Evolutionary conservation across 345 rosid genomes (phyloP).

Genomic region (Lepidium didymum): DNA sequence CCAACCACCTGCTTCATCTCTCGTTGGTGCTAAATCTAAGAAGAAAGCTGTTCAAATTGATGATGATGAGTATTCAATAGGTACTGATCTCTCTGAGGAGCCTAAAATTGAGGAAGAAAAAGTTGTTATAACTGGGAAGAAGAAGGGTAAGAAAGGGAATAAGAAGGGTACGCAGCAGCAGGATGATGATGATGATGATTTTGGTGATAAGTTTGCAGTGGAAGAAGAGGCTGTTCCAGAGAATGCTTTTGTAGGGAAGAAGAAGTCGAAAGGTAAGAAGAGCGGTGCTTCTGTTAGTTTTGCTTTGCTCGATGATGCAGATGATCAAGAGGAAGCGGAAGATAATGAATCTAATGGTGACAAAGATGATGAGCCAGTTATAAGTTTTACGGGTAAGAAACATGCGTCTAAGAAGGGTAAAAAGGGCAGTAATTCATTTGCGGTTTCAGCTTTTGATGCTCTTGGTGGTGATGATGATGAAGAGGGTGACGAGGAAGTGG

Average conservation of each 20-base stretch:
- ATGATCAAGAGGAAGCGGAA: slow-evolving; percentile 26
- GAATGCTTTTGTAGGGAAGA: slow-evolving; percentile 40
- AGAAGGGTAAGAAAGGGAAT: slow-evolving; percentile 63
- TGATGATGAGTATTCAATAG: slow-evolving; percentile 77
- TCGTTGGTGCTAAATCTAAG: slow-evolving; percentile 58
- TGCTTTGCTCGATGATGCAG: slow-evolving; percentile 38
- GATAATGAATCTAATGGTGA: slow-evolving; percentile 38
- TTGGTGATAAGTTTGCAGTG: slow-evolving; percentile 12
- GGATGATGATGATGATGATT: slow-evolving; percentile 38
- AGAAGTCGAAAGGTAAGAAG: slow-evolving; percentile 48
- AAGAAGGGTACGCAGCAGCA: slow-evolving; percentile 26
- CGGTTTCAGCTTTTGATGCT: slow-evolving; percentile 43
- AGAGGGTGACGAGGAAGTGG: slow-evolving; percentile 27
- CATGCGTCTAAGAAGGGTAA: slow-evolving; percentile 41
- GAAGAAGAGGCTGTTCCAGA: slow-evolving; percentile 35
- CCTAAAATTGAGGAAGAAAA: slow-evolving; percentile 37
- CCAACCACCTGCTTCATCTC: slow-evolving; percentile 23
- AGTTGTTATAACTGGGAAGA: slow-evolving; percentile 39
- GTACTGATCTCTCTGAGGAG: slow-evolving; percentile 53
- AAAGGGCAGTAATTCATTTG: slow-evolving; percentile 35
- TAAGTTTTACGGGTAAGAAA: slow-evolving; percentile 41
- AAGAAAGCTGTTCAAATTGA: slow-evolving; percentile 62
- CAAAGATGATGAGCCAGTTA: slow-evolving; percentile 33
- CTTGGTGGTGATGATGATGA: slow-evolving; percentile 40
- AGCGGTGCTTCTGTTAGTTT: slow-evolving; percentile 36